Conservation (phyloP, 164 flowering plant genomes). For the Nymphaea thermarum region DNA sequence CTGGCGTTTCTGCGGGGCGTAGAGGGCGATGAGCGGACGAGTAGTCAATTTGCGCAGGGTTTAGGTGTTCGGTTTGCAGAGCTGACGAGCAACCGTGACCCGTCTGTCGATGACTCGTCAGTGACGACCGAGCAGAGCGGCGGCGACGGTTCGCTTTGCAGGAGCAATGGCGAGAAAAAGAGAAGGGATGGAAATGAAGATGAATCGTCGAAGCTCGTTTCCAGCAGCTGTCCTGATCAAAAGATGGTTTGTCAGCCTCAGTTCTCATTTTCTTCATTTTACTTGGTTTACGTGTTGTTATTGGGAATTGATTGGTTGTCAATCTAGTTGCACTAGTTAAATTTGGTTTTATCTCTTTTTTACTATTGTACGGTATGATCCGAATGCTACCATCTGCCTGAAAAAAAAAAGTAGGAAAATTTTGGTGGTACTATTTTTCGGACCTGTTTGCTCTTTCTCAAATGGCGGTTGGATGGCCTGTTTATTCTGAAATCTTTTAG, state of each 20-base stretch:
- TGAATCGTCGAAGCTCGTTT: constrained; percentile 38
- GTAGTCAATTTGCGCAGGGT: constrained; percentile 23
- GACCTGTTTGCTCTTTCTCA: too few relatives aligned
- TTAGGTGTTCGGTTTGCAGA: constrained; percentile 17
- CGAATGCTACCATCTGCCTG: too few relatives aligned
- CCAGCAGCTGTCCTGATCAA: constrained; percentile 32
- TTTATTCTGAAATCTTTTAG: background rate
- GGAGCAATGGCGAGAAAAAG: background rate
- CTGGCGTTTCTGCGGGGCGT: constrained; percentile 14
- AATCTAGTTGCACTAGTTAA: too few relatives aligned
- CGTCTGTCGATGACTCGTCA: constrained; percentile 47
- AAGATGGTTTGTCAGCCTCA: constrained; percentile 18
- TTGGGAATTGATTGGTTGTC: too few relatives aligned
- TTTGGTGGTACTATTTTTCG: too few relatives aligned
- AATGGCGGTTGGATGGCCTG: background rate
- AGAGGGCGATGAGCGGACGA: background rate
- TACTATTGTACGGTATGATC: background rate
- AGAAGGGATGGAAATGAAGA: constrained; percentile 30
- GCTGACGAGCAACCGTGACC: constrained; percentile 21
- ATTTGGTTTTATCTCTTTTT: background rate
- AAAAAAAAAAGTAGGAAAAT: too few relatives aligned
- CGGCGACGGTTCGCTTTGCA: constrained; percentile 14
- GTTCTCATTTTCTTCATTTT: background rate
- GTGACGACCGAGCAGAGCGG: constrained; percentile 46
- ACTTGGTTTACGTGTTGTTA: background rate